A percentile compares a stretch with the other conserved stretches of the same genome.
Evolutionary conservation across 2,329 filamentous ascomycete species (phyloP).

Genomic region (Verticillium dahliae): DNA sequence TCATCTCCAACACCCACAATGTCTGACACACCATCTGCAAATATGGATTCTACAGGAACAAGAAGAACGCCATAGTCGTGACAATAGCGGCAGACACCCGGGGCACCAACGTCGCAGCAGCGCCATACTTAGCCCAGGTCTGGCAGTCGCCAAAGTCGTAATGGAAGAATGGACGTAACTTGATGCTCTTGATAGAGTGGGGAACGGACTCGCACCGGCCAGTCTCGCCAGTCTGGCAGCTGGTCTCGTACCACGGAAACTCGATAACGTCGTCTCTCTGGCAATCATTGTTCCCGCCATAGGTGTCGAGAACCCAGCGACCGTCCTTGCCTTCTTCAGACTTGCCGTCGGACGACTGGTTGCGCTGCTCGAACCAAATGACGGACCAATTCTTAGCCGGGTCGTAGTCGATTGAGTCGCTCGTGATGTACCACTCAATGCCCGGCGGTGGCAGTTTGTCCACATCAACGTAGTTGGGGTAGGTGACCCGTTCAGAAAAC

Average conservation of each 20-base stretch:
- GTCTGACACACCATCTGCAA: too few relatives aligned
- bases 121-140: not conserved
- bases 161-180: not conserved
- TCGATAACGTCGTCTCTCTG: not conserved
- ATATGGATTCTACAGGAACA: not conserved
- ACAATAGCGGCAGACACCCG: not conserved
- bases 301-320: constrained; percentile 10
- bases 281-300: constrained; percentile 7
- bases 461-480: not conserved
- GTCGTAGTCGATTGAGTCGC: constrained; percentile 7
- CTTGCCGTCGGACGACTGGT: not conserved
- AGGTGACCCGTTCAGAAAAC: not conserved
- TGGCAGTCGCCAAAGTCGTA: not conserved
- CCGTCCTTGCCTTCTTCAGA: constrained; percentile 6
- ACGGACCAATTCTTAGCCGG: constrained; percentile 10
- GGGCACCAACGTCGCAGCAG: not conserved
- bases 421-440: constrained; percentile 9
- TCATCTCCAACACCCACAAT: too few relatives aligned
- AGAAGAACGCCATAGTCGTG: not conserved
- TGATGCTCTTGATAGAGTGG: constrained; percentile 2
- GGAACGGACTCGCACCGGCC: constrained; percentile 5
- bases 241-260: constrained; percentile 4
- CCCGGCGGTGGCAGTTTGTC: constrained; percentile 2
- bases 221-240: constrained; percentile 7
- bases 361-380: constrained; percentile 9